Conservation (phyloP, 331 rosid genomes). For the Acacia pycnantha region DNA sequence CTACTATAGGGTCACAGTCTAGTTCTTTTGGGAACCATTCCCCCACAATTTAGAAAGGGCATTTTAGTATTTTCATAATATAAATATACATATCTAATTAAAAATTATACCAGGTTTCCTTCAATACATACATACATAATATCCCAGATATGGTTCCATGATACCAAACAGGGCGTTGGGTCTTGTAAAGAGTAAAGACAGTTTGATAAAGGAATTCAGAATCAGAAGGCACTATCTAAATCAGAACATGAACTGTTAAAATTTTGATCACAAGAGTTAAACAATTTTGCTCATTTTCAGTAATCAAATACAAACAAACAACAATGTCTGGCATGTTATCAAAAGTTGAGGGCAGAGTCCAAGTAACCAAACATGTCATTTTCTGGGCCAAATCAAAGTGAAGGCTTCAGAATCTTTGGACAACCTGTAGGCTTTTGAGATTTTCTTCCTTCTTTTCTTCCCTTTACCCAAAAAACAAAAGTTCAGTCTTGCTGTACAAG, state of each 20-base stretch:
- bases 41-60: background rate
- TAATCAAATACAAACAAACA: background rate
- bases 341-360: background rate
- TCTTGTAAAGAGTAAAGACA: background rate
- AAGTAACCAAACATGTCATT: background rate
- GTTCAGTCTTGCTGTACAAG: background rate
- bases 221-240: background rate
- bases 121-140: too few species aligned
- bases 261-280: background rate
- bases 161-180: background rate
- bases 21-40: too few species aligned
- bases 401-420: background rate
- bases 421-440: background rate
- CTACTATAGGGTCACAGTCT: too few species aligned
- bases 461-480: background rate
- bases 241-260: background rate
- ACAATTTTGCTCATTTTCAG: background rate
- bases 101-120: too few species aligned
- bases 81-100: background rate
- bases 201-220: background rate
- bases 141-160: too few species aligned
- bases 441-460: background rate
- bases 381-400: background rate
- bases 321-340: background rate
- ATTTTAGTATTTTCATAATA: too few species aligned